phyloP scores from a whole-genome alignment of 495 filamentous ascomycete genomes.

The Tricharina praecox region DNA sequence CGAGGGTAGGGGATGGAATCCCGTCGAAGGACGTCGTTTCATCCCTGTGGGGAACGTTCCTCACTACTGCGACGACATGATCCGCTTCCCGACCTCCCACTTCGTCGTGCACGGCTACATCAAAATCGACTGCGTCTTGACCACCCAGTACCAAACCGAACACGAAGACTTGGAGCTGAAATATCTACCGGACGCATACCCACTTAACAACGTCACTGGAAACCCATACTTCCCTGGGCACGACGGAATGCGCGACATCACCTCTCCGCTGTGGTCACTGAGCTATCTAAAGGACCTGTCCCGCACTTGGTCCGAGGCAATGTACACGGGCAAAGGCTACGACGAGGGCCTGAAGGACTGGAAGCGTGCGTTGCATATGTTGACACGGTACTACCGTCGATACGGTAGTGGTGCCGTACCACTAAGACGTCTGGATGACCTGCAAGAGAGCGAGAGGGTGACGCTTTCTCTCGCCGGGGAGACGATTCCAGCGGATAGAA shows the following conservation, averaged over 20 bases:
- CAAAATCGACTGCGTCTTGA: neutral
- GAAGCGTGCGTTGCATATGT: too few species aligned
- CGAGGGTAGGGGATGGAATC: neutral
- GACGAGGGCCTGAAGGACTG: neutral
- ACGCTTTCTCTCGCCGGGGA: too few species aligned
- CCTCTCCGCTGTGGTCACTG: neutral
- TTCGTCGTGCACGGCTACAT: neutral
- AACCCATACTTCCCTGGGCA: neutral
- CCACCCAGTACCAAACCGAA: neutral
- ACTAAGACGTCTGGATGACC: too few species aligned
- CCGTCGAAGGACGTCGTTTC: neutral
- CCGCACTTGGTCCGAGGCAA: neutral
- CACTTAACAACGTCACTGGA: neutral
- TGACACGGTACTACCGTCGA: too few species aligned
- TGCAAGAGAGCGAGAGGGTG: too few species aligned
- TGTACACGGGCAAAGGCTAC: neutral
- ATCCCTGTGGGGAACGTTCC: neutral
- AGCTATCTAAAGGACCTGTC: neutral
- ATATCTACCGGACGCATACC: neutral
- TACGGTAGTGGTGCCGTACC: too few species aligned
- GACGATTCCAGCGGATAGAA: too few species aligned
- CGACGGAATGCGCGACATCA: neutral
- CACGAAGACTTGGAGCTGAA: neutral
- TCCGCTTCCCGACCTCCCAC: neutral
- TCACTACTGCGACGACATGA: neutral